These are phyloP conservation scores for Boletellus dicymbophilus DNA, from an alignment of 1,284 basidiomycete genomes.

Conservation along the genomic window DNA sequence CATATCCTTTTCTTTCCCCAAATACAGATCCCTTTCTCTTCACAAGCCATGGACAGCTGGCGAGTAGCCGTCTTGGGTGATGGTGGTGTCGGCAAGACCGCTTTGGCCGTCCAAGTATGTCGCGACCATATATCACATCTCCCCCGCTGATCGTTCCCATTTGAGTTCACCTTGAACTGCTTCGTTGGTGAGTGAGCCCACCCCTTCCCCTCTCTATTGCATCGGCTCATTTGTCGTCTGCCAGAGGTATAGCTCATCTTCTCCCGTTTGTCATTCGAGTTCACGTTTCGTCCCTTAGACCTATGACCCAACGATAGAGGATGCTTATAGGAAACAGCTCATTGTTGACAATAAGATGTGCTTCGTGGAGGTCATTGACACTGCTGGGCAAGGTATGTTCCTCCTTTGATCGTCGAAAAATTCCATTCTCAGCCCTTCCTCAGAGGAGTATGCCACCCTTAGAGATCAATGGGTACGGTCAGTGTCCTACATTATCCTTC, in stretches of 20 bases:
- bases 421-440: slow-evolving; percentile 11
- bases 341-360: slow-evolving; percentile 92
- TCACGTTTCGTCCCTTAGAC: slow-evolving; percentile 48
- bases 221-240: slow-evolving; percentile 16
- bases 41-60: slow-evolving; percentile 80
- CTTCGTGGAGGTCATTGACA: slow-evolving; percentile 92
- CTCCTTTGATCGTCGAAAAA: slow-evolving; percentile 4
- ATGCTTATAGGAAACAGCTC: slow-evolving; percentile 91
- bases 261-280: slow-evolving; percentile 11
- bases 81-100: slow-evolving; percentile 98
- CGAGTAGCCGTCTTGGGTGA: slow-evolving; percentile 95
- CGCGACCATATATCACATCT: slow-evolving; percentile 2
- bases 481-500: slow-evolving; percentile 33
- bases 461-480: slow-evolving; percentile 99
- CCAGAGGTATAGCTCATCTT: slow-evolving; percentile 47
- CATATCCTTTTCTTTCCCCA: slow-evolving; percentile 1
- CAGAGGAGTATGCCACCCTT: slow-evolving; percentile 96
- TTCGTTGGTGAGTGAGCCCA: slow-evolving; percentile 72
- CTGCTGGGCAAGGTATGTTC: slow-evolving; percentile 86
- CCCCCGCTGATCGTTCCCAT: slow-evolving; percentile 12
- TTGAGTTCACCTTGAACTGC: slow-evolving; percentile 88
- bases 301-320: slow-evolving; percentile 93
- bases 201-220: slow-evolving; percentile 14
- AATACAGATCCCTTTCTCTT: slow-evolving; percentile 15
- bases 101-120: slow-evolving; percentile 90